phyloP scores from a whole-genome alignment of 1,284 basidiomycete genomes.

The Puccinia polysora region DNA sequence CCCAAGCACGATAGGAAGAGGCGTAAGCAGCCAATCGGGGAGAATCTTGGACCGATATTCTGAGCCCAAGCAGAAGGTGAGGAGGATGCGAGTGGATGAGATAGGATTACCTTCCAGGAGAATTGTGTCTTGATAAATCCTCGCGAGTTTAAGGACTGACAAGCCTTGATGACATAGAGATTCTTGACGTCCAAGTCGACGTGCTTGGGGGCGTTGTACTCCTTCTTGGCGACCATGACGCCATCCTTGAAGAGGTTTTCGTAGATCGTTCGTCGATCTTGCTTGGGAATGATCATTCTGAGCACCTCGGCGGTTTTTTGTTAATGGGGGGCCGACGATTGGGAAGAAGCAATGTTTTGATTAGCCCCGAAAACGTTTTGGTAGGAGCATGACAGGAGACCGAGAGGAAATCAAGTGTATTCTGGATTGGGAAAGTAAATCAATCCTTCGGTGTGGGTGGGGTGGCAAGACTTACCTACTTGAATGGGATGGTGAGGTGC shows the following conservation, averaged over 20 bases:
- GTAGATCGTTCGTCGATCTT: constrained; percentile 56
- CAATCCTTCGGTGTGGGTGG: no score
- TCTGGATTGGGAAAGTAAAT: no score
- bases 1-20: constrained; percentile 84
- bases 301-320: not conserved
- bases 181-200: constrained; percentile 95
- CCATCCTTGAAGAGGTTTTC: constrained; percentile 99
- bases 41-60: not conserved
- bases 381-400: no score
- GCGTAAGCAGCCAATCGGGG: not conserved
- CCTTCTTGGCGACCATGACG: constrained; percentile 98
- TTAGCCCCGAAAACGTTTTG: no score
- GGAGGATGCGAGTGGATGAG: no score
- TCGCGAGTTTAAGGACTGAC: constrained; percentile 93
- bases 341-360: not conserved
- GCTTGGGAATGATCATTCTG: constrained; percentile 52
- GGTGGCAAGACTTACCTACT: no score
- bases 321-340: not conserved
- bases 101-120: constrained; percentile 54
- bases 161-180: constrained; percentile 97
- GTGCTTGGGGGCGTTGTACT: constrained; percentile 95
- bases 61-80: constrained; percentile 53
- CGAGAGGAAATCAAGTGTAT: no score
- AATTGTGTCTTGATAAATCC: constrained; percentile 93
- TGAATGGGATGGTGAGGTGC: not conserved